Evolutionary conservation across 345 rosid species (phyloP).

Genomic region (Linum usitatissimum): DNA sequence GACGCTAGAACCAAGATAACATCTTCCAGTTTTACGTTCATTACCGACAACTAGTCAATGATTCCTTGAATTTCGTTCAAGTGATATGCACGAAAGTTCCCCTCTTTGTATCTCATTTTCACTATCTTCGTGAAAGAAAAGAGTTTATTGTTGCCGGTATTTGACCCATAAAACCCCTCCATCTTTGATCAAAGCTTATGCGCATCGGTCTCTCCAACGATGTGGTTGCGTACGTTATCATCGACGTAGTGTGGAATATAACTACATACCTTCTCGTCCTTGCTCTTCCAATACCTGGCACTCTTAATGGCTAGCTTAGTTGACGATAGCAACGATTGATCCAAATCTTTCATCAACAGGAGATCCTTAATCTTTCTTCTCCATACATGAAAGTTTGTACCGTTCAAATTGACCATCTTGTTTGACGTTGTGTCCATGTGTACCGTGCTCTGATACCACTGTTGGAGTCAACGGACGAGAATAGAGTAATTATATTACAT

Average conservation of each 20-base stretch:
- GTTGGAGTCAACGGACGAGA: too few relatives aligned
- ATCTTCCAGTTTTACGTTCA: background rate
- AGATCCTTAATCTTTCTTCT: too few relatives aligned
- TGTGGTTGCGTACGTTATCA: slow-evolving; percentile 9
- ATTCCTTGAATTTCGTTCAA: slow-evolving; percentile 4
- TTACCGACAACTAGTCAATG: background rate
- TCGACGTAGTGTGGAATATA: background rate
- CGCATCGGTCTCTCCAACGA: background rate
- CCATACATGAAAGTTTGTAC: too few relatives aligned
- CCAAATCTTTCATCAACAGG: too few relatives aligned
- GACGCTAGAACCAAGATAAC: background rate
- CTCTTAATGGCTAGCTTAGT: background rate
- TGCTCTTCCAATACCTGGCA: background rate
- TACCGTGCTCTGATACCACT: too few relatives aligned
- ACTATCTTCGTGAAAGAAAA: background rate
- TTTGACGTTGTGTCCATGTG: too few relatives aligned
- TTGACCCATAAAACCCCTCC: background rate
- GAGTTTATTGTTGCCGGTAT: slow-evolving; percentile 5
- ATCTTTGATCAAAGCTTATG: background rate
- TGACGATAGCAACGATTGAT: background rate
- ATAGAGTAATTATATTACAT: too few relatives aligned
- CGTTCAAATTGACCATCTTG: too few relatives aligned
- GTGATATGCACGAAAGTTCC: background rate
- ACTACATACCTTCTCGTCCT: background rate
- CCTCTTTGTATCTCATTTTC: slow-evolving; percentile 1